Conservation (phyloP, 1,139 yeast species). For the Magnusiomyces paraingens region DNA sequence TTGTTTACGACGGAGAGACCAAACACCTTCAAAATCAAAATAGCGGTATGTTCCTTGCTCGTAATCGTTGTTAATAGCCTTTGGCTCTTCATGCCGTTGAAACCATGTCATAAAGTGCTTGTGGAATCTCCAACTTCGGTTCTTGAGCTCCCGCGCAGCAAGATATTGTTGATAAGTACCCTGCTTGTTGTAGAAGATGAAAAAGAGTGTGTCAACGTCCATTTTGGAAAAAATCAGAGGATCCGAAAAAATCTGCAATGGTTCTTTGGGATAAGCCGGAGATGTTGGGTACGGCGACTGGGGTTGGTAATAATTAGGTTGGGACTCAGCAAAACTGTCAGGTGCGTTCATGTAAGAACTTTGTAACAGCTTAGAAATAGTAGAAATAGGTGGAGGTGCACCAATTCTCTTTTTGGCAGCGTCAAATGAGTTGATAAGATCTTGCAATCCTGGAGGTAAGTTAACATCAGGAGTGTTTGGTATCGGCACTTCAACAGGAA, state of each 20-base stretch:
- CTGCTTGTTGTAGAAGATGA: constrained; percentile 79
- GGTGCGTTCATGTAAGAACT: constrained; percentile 83
- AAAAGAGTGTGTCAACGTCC: constrained; percentile 84
- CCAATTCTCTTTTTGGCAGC: constrained; percentile 40
- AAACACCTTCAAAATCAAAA: constrained; percentile 84
- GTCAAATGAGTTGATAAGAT: constrained; percentile 42
- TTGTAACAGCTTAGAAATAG: constrained; percentile 58
- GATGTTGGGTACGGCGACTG: constrained; percentile 84
- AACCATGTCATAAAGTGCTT: constrained; percentile 79
- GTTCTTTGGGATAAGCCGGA: constrained; percentile 87
- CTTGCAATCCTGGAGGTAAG: constrained; percentile 46
- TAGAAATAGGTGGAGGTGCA: constrained; percentile 50
- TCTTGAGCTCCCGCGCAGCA: constrained; percentile 76
- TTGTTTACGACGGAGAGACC: constrained; percentile 80
- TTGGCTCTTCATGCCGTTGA: constrained; percentile 54
- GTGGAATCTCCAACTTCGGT: constrained; percentile 86
- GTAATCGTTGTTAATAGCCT: constrained; percentile 38
- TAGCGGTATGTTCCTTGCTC: constrained; percentile 63
- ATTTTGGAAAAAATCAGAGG: constrained; percentile 55
- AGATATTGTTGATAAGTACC: constrained; percentile 67
- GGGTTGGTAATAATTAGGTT: constrained; percentile 68
- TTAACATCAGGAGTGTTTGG: constrained; percentile 16
- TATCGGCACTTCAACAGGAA: constrained; percentile 8
- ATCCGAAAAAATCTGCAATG: constrained; percentile 41
- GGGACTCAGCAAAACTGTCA: constrained; percentile 84